phyloP scores from a whole-genome alignment of 2,329 filamentous ascomycete genomes.

The Cryphonectria radicalis region DNA sequence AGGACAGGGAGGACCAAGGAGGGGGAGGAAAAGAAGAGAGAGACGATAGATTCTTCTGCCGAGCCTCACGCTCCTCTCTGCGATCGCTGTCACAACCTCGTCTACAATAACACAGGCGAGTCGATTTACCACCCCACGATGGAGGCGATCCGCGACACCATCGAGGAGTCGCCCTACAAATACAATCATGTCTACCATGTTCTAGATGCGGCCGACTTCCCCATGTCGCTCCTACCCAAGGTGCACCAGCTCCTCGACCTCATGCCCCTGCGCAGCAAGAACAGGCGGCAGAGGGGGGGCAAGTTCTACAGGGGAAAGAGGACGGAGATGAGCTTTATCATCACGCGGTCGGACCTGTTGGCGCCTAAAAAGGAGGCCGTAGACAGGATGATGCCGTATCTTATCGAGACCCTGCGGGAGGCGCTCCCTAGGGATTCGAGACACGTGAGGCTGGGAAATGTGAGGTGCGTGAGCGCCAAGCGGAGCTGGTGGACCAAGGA shows the following conservation, averaged over 20 bases:
- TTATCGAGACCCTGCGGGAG: conserved; percentile 76
- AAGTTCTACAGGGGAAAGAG: conserved; percentile 70
- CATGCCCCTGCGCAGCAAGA: conserved; percentile 76
- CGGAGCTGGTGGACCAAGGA: conserved; percentile 89
- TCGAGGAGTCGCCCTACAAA: conserved; percentile 85
- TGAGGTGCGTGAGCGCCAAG: conserved; percentile 84
- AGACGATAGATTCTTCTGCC: not conserved
- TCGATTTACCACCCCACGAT: conserved; percentile 82
- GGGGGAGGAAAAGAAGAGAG: not conserved
- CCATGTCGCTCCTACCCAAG: conserved; percentile 84
- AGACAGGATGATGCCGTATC: conserved; percentile 82
- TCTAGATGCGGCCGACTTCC: conserved; percentile 93
- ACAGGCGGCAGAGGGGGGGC: conserved; percentile 72
- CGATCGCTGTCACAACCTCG: conserved; percentile 82
- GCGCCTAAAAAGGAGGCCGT: conserved; percentile 84
- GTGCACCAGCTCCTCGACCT: conserved; percentile 72
- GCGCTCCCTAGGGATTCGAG: conserved; percentile 70
- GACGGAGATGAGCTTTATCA: conserved; percentile 85
- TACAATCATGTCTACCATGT: conserved; percentile 96
- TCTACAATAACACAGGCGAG: conserved; percentile 73
- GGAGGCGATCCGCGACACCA: conserved; percentile 79
- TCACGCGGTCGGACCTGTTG: conserved; percentile 85
- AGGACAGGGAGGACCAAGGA: conserved; percentile 24
- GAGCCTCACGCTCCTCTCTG: conserved; percentile 65
- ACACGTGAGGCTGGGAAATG: conserved; percentile 82